These are phyloP conservation scores for Kodamaea derodonti DNA, from an alignment of 1,139 yeast genomes.

Conservation along the genomic window DNA sequence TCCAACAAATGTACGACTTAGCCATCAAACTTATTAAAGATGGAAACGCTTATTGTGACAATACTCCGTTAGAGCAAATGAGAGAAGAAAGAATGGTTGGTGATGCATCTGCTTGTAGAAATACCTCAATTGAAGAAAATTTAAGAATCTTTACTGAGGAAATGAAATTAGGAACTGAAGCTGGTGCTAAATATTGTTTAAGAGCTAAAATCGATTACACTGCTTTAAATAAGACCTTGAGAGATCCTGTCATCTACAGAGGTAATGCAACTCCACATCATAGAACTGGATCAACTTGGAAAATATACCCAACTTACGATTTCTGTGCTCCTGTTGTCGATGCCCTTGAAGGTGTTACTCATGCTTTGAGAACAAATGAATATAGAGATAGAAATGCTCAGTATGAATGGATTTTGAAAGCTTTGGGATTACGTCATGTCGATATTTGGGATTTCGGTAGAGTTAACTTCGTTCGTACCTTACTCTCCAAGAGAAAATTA, in stretches of 20 bases:
- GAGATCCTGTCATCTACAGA: constrained; percentile 97
- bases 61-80: constrained; percentile 89
- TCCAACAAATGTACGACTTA: constrained; percentile 81
- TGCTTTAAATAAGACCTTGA: constrained; percentile 85
- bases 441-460: constrained; percentile 97
- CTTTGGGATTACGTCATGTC: constrained; percentile 80
- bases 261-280: constrained; percentile 95
- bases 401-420: constrained; percentile 90
- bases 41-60: constrained; percentile 96
- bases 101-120: constrained; percentile 84
- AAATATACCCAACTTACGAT: constrained; percentile 95
- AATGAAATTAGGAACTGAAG: constrained; percentile 90
- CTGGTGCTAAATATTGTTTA: constrained; percentile 82
- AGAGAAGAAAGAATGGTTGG: constrained; percentile 98
- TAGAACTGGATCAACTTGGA: constrained; percentile 90
- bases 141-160: constrained; percentile 78
- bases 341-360: constrained; percentile 93
- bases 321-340: constrained; percentile 98
- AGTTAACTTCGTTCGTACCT: constrained; percentile 91
- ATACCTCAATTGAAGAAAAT: constrained; percentile 87
- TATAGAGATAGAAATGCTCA: constrained; percentile 98
- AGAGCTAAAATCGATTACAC: constrained; percentile 94
- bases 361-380: constrained; percentile 94
- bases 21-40: constrained; percentile 85
- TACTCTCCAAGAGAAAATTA: constrained; percentile 91